Conservation (phyloP, 2,329 filamentous ascomycete genomes). For the Claviceps spartinae region DNA sequence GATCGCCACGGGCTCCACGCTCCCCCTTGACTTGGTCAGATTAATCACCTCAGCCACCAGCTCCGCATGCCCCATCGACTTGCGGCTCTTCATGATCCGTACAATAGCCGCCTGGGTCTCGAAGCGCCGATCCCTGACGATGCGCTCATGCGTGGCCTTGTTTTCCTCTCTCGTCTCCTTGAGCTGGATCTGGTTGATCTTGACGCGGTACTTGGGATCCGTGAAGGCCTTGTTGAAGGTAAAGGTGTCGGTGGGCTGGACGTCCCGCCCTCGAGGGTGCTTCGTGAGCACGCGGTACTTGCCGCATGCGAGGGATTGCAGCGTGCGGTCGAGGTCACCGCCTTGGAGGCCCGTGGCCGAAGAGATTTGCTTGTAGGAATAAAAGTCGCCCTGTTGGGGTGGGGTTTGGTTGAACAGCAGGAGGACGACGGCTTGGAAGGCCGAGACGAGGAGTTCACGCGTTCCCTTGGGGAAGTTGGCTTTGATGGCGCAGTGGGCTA, state of each 20-base stretch:
- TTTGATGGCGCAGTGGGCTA: slow-evolving; percentile 81
- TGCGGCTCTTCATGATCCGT: slow-evolving; percentile 11
- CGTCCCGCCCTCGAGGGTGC: slow-evolving; percentile 70
- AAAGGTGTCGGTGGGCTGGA: slow-evolving; percentile 69
- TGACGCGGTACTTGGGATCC: slow-evolving; percentile 77
- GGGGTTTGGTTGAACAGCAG: slow-evolving; percentile 70
- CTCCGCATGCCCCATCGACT: slow-evolving; percentile 57
- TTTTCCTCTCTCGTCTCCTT: slow-evolving; percentile 95
- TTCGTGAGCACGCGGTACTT: slow-evolving; percentile 76
- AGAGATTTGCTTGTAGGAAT: slow-evolving; percentile 66
- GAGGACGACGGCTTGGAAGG: slow-evolving; percentile 83
- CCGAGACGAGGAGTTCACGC: slow-evolving; percentile 84
- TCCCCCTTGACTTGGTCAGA: slow-evolving; percentile 74
- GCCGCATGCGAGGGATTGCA: slow-evolving; percentile 89
- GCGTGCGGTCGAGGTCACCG: slow-evolving; percentile 69
- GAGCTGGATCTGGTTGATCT: slow-evolving; percentile 97
- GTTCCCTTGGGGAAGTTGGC: slow-evolving; percentile 65
- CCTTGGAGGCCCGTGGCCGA: slow-evolving; percentile 62
- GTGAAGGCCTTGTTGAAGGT: slow-evolving; percentile 64
- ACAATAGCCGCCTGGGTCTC: slow-evolving; percentile 97
- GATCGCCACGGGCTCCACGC: slow-evolving; percentile 73
- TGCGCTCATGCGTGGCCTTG: slow-evolving; percentile 80
- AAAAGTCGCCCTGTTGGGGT: slow-evolving; percentile 44
- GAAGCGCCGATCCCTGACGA: slow-evolving; percentile 80
- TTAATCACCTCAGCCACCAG: slow-evolving; percentile 86